Percentiles rank a stretch among this genome's conserved stretches.
These are phyloP conservation scores for Penicillium angulare DNA, from an alignment of 495 filamentous ascomycete genomes.

Conservation along the genomic window DNA sequence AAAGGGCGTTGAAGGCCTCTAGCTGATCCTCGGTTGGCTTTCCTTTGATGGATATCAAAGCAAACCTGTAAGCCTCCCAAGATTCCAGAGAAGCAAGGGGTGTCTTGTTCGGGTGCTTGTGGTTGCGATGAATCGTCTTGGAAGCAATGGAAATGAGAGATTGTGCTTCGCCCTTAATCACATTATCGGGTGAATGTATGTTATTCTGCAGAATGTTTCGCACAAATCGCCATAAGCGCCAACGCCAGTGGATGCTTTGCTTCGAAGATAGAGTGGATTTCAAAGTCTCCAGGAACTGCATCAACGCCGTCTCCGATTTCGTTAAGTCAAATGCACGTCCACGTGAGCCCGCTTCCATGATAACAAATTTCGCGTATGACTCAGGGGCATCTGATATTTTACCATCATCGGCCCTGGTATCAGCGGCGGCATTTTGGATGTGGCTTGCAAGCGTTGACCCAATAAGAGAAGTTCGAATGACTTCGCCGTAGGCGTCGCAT, in stretches of 20 bases:
- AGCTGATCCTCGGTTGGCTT: slow-evolving; percentile 17
- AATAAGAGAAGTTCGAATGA: slow-evolving; percentile 36
- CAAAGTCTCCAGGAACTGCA: slow-evolving; percentile 25
- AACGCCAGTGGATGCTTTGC: slow-evolving; percentile 42
- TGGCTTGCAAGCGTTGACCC: slow-evolving; percentile 30
- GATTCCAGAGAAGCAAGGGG: slow-evolving; percentile 33
- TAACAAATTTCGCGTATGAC: slow-evolving; percentile 39
- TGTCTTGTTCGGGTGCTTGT: slow-evolving; percentile 26
- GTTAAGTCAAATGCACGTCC: slow-evolving; percentile 22
- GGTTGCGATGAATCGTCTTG: slow-evolving; percentile 33
- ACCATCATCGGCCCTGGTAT: slow-evolving; percentile 28
- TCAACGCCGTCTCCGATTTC: slow-evolving; percentile 25
- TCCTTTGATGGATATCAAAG: slow-evolving; percentile 26
- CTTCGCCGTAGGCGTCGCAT: slow-evolving; percentile 38
- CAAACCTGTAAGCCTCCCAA: slow-evolving; percentile 43
- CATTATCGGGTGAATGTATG: slow-evolving; percentile 18
- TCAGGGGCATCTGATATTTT: slow-evolving; percentile 28
- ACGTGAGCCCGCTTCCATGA: slow-evolving; percentile 38
- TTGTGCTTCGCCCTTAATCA: slow-evolving; percentile 14
- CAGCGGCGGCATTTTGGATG: slow-evolving; percentile 30
- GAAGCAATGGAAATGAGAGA: slow-evolving; percentile 25
- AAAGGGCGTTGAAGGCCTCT: slow-evolving; percentile 24
- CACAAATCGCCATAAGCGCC: slow-evolving; percentile 46
- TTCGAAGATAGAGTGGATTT: slow-evolving; percentile 35
- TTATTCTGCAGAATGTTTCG: slow-evolving; percentile 36